Evolutionary conservation across 495 filamentous ascomycete genomes (phyloP), one percentile per base, ranked within the genome.

Genomic region (Penicillium ochrochloron): DNA sequence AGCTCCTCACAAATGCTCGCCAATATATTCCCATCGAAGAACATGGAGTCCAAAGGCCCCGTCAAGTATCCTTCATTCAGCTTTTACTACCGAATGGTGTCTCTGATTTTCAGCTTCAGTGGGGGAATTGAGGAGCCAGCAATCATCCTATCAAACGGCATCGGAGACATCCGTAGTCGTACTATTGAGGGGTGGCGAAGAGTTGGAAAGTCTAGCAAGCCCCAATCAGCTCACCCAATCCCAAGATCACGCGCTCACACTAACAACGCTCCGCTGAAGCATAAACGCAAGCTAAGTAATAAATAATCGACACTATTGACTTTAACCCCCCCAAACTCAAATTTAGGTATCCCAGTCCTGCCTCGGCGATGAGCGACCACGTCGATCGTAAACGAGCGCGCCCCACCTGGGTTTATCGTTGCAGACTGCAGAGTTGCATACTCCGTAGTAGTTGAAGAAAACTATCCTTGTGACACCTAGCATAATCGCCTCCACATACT

Each of bases 281-380:
- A 56, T 56, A 56, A 56, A 56, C 25, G 15, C 29, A 23, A 35
- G 62, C 48, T 64, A 59, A 34, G 34, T 14, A 25, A 48, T 23
- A 23, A 48, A 12, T 12, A 48, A 31, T 17, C 55, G 33, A 23
- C 23, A 55, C 62, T 64, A 64, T 64, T 35, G 62, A 37, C 19
- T 8, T 37, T 44, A 46, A 37, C 27, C 19, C 42, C n/a, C 25
- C 29, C 25, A 34, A 59, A 58, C 61, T 48, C 55, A 59, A 59
- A 53, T 50, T 64, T 64, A 51, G 61, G 55, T 31, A 59, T 52
- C 8, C 34, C 25, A 41, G 34, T 41, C n/a, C 11, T 27, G 23
- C 3, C 27, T 17, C 25, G 10, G 14, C n/a, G 9, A 23, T 12
- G 7, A 7, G 11, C 19, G 19, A 48, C 44, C 21, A 48, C 44